Base-by-base conservation (phyloP, 1,139 yeast species). In the Taiozyma onychis region DNA sequence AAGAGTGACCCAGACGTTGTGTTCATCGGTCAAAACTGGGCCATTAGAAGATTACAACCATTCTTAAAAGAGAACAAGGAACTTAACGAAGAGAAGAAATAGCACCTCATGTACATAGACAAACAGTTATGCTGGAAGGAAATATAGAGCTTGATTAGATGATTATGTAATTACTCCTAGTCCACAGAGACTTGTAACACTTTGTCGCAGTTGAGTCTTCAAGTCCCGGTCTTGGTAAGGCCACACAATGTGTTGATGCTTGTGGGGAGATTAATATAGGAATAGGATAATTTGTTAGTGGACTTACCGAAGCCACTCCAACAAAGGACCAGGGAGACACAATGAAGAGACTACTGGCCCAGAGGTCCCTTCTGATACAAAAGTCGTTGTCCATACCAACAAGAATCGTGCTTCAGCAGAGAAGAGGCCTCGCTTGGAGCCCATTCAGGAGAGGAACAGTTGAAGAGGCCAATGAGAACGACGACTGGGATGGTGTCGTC, bases 21-120 rank as follows among this genome's bases (percentile, higher is more conserved):
- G 56, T 85, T 86, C 55, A 73, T 85, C 22, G 95, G 95, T 2
- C 71, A 81, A 61, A 86, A 86, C 62, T 86, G 95, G 93, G 95
- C 95, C 2, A 77, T 85, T 26, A 80, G 78, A 64, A 74, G 88
- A 58, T 74, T 83, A 44, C 95, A 85, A 62, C 72, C 73, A 47
- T 80, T 79, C 57, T 71, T 83, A 44, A 66, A 66, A 48, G 66
- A 63, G 9, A 64, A 63, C 45, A 69, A 68, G 43, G 60, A 57
- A 8, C 47, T 45, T 24, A 21, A 30, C 8, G 34, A 45, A 27
- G 44, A 45, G 18, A 30, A 34, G 14, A 41, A 49, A 43, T 27
- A 44, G 34, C 32, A 32, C 24, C 18, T 9, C n/a, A 13, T 42
- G 41, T 32, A 35, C 26, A 39, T 43, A 41, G 8, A 32, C 13